These are phyloP conservation scores for Phymatotrichopsis omnivora DNA, from an alignment of 2,329 filamentous ascomycete species.

Conservation along the genomic window DNA sequence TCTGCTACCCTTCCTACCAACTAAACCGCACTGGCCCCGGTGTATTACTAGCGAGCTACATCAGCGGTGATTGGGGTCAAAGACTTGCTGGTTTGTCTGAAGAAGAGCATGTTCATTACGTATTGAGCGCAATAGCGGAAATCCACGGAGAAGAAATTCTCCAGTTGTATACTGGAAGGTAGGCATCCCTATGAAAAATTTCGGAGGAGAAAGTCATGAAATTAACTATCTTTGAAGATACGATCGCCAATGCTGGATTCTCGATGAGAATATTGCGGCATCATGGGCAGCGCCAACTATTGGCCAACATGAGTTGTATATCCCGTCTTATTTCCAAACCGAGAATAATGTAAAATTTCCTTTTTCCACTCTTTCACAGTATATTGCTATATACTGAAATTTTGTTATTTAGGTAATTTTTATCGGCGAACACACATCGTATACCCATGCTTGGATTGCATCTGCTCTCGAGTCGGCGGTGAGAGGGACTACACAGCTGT, in stretches of 20 bases:
- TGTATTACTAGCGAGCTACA: slow-evolving; percentile 52
- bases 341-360: slow-evolving; percentile 44
- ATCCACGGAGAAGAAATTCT: slow-evolving; percentile 52
- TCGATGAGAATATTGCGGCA: slow-evolving; percentile 51
- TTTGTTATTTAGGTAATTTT: slow-evolving; percentile 56
- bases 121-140: slow-evolving; percentile 56
- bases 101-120: slow-evolving; percentile 51
- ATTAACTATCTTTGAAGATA: slow-evolving; percentile 34
- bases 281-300: slow-evolving; percentile 52
- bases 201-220: too few relatives aligned
- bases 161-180: slow-evolving; percentile 53
- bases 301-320: slow-evolving; percentile 58
- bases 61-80: slow-evolving; percentile 39
- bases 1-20: slow-evolving; percentile 59
- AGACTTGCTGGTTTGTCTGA: slow-evolving; percentile 44
- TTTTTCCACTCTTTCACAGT: background rate
- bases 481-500: slow-evolving; percentile 52
- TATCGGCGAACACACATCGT: slow-evolving; percentile 58
- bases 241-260: slow-evolving; percentile 55
- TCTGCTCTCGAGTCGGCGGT: slow-evolving; percentile 58
- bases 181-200: too few relatives aligned
- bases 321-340: slow-evolving; percentile 63
- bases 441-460: slow-evolving; percentile 62
- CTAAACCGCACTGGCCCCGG: slow-evolving; percentile 55
- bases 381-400: background rate